Conservation (phyloP, 805 yeast genomes). For the Metschnikowia lachancei region DNA sequence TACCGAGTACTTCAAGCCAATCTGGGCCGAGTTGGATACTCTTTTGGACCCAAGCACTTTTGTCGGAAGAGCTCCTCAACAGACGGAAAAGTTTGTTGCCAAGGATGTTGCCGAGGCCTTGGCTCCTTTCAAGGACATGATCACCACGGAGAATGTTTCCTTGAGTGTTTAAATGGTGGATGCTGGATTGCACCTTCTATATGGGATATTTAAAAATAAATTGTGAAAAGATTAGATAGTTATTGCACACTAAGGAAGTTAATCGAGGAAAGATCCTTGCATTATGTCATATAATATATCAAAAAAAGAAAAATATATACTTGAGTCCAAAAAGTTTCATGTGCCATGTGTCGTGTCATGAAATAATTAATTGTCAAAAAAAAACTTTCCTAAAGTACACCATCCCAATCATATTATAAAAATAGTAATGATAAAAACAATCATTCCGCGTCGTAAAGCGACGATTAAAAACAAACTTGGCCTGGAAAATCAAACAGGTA, state of each 20-base stretch:
- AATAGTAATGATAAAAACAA: too few relatives aligned
- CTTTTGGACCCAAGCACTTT: constrained; percentile 90
- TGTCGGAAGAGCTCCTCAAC: constrained; percentile 98
- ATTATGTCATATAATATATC: background rate
- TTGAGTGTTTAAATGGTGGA: constrained; percentile 60
- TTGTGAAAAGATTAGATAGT: too few relatives aligned
- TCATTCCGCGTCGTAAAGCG: background rate
- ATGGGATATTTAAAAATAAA: background rate
- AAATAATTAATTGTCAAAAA: background rate
- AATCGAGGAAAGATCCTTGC: background rate
- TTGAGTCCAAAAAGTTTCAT: background rate
- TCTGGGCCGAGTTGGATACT: constrained; percentile 76
- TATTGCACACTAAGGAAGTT: background rate
- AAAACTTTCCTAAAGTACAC: background rate
- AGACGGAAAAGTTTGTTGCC: constrained; percentile 87
- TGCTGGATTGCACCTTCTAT: background rate
- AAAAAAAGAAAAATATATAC: background rate
- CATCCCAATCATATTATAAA: background rate
- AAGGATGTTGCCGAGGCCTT: constrained; percentile 83
- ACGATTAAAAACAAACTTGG: constrained; percentile 1
- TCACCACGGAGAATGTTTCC: constrained; percentile 68
- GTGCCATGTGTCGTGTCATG: background rate
- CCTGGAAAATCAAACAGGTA: background rate
- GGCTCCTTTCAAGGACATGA: constrained; percentile 55
- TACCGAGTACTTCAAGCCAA: constrained; percentile 81